These are phyloP conservation scores for Venturia asperata DNA, from an alignment of 2,329 filamentous ascomycete species.

Conservation along the genomic window DNA sequence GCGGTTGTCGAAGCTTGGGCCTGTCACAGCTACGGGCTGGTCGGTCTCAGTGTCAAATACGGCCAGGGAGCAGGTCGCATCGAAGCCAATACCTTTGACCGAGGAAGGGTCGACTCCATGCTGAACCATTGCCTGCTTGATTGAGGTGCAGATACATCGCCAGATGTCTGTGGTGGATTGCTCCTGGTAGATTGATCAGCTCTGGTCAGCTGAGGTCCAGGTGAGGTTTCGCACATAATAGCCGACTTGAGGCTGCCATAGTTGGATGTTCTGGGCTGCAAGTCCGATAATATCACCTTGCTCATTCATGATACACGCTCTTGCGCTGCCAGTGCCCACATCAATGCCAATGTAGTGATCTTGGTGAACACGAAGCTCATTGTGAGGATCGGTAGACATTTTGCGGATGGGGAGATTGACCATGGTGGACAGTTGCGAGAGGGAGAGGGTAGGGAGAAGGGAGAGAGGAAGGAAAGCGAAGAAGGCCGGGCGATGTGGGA, in stretches of 20 bases:
- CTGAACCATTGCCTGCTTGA: slow-evolving; percentile 73
- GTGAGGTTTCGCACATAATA: slow-evolving; percentile 42
- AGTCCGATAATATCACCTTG: slow-evolving; percentile 74
- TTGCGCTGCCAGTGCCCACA: slow-evolving; percentile 89
- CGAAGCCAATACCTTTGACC: slow-evolving; percentile 89
- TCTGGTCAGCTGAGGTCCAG: slow-evolving; percentile 19
- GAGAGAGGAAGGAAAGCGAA: too few species aligned
- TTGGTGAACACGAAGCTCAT: slow-evolving; percentile 18
- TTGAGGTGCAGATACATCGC: slow-evolving; percentile 85
- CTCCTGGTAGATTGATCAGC: slow-evolving; percentile 50
- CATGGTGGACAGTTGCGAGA: not conserved
- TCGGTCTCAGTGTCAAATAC: slow-evolving; percentile 87
- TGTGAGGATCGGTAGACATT: slow-evolving; percentile 17
- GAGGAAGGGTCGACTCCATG: slow-evolving; percentile 67
- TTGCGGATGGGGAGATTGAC: slow-evolving; percentile 13
- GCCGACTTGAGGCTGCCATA: slow-evolving; percentile 48
- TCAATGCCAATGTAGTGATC: slow-evolving; percentile 68
- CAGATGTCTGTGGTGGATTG: slow-evolving; percentile 98
- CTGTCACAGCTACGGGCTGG: slow-evolving; percentile 84
- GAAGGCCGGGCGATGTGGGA: too few species aligned
- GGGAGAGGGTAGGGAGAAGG: too few species aligned
- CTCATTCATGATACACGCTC: slow-evolving; percentile 90
- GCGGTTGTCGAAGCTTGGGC: slow-evolving; percentile 70
- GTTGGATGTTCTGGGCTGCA: slow-evolving; percentile 46
- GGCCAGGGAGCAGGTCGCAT: slow-evolving; percentile 94